phyloP scores from a whole-genome alignment of 2,329 filamentous ascomycete genomes.

The Magnaporthiopsis rhizophila region DNA sequence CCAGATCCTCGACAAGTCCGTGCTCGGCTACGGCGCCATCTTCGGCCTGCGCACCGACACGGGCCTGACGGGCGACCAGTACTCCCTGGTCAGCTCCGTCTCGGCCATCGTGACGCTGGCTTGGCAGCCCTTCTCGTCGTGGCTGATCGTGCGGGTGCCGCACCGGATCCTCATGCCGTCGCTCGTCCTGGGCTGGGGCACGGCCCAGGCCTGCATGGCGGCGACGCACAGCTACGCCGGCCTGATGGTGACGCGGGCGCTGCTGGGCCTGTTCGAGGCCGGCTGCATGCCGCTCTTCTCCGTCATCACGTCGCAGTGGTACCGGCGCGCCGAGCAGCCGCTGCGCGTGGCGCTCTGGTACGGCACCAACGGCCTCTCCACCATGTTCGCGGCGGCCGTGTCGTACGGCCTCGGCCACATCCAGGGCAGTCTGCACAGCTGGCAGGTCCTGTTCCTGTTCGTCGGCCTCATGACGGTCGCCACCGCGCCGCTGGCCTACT shows the following conservation, averaged over 20 bases:
- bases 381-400: conserved; percentile 46
- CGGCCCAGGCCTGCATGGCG: conserved; percentile 28
- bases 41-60: conserved; percentile 44
- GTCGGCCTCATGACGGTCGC: conserved; percentile 53
- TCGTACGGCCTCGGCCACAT: conserved; percentile 52
- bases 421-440: conserved; percentile 23
- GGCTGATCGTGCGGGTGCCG: conserved; percentile 53
- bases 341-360: conserved; percentile 60
- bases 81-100: conserved; percentile 50
- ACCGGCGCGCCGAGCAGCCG: conserved; percentile 48
- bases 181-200: conserved; percentile 36
- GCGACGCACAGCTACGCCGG: conserved; percentile 18
- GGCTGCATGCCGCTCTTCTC: conserved; percentile 36
- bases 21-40: conserved; percentile 49
- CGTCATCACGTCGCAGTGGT: conserved; percentile 40
- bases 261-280: conserved; percentile 27
- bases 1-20: conserved; percentile 51
- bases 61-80: conserved; percentile 42
- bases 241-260: conserved; percentile 21
- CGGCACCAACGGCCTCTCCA: conserved; percentile 49
- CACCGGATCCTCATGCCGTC: conserved; percentile 49
- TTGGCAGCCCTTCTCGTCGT: conserved; percentile 53
- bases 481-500: conserved; percentile 50
- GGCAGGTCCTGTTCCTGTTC: conserved; percentile 50
- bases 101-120: conserved; percentile 50